A percentile compares a stretch with the other conserved stretches of the same genome.
These are phyloP conservation scores for Orbilia oligospora DNA, from an alignment of 2,329 filamentous ascomycete species.

Conservation along the genomic window DNA sequence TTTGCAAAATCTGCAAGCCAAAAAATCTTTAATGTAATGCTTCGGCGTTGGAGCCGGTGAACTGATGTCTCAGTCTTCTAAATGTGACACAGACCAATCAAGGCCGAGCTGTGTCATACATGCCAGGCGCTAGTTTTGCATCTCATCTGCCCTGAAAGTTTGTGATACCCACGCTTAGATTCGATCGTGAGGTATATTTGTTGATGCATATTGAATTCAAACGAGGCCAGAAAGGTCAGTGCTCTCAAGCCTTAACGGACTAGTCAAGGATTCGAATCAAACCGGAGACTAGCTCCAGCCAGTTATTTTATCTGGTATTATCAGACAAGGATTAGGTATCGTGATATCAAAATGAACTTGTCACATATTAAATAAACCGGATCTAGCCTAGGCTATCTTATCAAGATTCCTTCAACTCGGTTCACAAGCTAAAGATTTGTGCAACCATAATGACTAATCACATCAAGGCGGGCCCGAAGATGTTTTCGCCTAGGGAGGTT, in stretches of 20 bases:
- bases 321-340: neutral
- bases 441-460: neutral
- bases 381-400: neutral
- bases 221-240: neutral
- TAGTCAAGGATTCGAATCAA: neutral
- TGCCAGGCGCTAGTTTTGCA: neutral
- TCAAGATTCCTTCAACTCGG: neutral
- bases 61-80: neutral
- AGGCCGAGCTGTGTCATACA: neutral
- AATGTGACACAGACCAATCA: conserved; percentile 5
- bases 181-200: conserved; percentile 1
- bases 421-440: neutral
- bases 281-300: neutral
- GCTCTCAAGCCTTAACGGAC: neutral
- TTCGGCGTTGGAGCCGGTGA: neutral
- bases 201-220: neutral
- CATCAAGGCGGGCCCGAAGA: neutral
- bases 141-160: conserved; percentile 3
- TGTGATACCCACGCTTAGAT: neutral
- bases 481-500: neutral
- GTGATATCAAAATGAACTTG: neutral
- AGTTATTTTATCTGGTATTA: neutral
- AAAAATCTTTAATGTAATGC: neutral
- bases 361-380: neutral
- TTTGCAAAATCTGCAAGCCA: neutral